Evolutionary conservation across 495 filamentous ascomycete species (phyloP).

Genomic region (Clavariopsis aquatica): DNA sequence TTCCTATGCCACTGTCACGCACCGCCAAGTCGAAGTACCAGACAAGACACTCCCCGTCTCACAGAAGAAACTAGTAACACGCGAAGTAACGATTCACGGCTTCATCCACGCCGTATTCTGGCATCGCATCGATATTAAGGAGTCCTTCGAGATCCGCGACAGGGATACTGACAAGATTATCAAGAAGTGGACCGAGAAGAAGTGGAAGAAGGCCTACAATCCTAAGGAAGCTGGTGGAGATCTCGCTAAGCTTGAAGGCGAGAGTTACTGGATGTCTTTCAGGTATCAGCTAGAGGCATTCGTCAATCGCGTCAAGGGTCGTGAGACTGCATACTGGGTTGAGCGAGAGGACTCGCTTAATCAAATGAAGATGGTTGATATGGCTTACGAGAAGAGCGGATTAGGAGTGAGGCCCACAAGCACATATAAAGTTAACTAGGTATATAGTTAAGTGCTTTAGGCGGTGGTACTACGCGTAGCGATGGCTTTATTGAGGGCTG

Average conservation of each 20-base stretch:
- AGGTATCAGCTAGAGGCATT: constrained; percentile 44
- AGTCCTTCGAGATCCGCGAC: constrained; percentile 31
- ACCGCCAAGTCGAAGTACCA: neutral
- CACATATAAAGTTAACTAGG: constrained; percentile 1
- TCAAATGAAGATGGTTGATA: constrained; percentile 40
- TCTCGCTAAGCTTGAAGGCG: neutral
- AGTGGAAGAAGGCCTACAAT: constrained; percentile 32
- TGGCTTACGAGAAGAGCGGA: constrained; percentile 40
- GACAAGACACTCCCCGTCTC: neutral
- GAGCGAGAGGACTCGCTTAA: constrained; percentile 33
- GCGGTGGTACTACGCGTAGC: no score
- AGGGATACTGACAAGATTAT: constrained; percentile 25
- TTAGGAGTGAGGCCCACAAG: constrained; percentile 25
- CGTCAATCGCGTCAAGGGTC: constrained; percentile 37
- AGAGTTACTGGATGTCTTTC: constrained; percentile 41
- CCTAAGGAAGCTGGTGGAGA: constrained; percentile 18
- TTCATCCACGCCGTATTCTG: constrained; percentile 45
- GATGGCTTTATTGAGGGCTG: no score
- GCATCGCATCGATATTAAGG: constrained; percentile 45
- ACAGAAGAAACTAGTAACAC: neutral
- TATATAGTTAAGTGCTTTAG: neutral
- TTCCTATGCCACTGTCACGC: neutral
- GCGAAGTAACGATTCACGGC: constrained; percentile 36
- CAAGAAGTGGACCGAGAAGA: constrained; percentile 32
- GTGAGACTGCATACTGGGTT: constrained; percentile 35